Evolutionary conservation across 1,284 basidiomycete species (phyloP).

Genomic region (Ceratobasidium sp.): DNA sequence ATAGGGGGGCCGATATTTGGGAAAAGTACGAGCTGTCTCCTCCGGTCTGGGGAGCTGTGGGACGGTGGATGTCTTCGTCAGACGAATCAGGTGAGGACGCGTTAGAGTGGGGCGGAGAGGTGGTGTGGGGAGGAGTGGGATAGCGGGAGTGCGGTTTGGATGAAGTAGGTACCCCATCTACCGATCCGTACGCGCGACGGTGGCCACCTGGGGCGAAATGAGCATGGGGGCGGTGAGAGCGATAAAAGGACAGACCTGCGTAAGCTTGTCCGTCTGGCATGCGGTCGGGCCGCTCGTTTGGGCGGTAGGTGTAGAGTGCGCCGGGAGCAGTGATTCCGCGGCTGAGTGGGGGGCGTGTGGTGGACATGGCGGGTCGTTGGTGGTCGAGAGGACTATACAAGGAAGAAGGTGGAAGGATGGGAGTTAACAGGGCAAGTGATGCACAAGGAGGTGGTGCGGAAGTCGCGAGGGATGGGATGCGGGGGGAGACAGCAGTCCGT

Average conservation of each 20-base stretch:
- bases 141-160: slow-evolving; percentile 40
- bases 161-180: slow-evolving; percentile 32
- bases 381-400: background rate
- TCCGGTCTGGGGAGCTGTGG: slow-evolving; percentile 13
- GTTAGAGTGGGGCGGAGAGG: slow-evolving; percentile 31
- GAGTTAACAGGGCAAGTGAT: too few species aligned
- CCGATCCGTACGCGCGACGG: slow-evolving; percentile 26
- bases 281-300: slow-evolving; percentile 16
- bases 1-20: slow-evolving; percentile 10
- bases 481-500: background rate
- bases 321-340: slow-evolving; percentile 41
- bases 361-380: slow-evolving; percentile 11
- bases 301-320: slow-evolving; percentile 13
- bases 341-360: slow-evolving; percentile 38
- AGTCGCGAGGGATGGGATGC: background rate
- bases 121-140: slow-evolving; percentile 39
- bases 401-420: slow-evolving; percentile 24
- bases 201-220: slow-evolving; percentile 42
- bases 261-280: slow-evolving; percentile 4
- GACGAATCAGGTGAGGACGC: slow-evolving; percentile 37
- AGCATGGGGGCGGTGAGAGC: slow-evolving; percentile 39
- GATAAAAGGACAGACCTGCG: slow-evolving; percentile 18
- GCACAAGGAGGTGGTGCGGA: background rate
- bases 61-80: slow-evolving; percentile 34
- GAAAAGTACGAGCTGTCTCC: slow-evolving; percentile 11